These are phyloP conservation scores for Pichia sp. DNA, from an alignment of 1,139 yeast genomes.

Conservation along the genomic window DNA sequence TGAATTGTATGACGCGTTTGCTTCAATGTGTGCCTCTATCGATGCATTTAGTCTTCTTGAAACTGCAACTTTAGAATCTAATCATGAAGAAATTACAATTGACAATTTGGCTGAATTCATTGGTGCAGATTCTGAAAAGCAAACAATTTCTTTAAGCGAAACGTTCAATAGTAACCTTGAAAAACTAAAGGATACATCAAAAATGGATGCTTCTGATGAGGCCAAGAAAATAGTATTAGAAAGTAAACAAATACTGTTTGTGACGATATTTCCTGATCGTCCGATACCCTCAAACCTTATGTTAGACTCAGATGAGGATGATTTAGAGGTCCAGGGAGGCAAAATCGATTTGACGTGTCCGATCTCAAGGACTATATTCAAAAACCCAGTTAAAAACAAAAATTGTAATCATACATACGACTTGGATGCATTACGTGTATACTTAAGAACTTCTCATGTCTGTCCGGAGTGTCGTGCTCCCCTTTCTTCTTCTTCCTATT, in stretches of 20 bases:
- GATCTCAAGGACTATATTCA: conserved; percentile 44
- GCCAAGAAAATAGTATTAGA: background rate
- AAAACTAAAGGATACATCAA: background rate
- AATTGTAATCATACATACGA: conserved; percentile 61
- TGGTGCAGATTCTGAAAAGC: conserved; percentile 3
- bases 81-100: conserved; percentile 6
- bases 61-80: background rate
- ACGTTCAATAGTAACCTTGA: background rate
- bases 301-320: conserved; percentile 26
- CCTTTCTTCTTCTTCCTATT: conserved; percentile 30
- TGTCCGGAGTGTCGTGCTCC: conserved; percentile 47
- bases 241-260: conserved; percentile 21
- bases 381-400: conserved; percentile 45
- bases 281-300: conserved; percentile 28
- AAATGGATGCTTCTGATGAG: background rate
- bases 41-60: conserved; percentile 9
- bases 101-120: conserved; percentile 9
- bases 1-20: conserved; percentile 9
- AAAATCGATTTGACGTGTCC: conserved; percentile 60
- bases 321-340: conserved; percentile 60
- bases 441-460: conserved; percentile 24
- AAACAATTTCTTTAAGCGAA: conserved; percentile 2
- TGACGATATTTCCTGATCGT: conserved; percentile 25
- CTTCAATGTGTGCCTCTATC: conserved; percentile 2
- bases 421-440: conserved; percentile 34